Percentiles rank a stretch among this genome's conserved stretches.
Evolutionary conservation across 139 green algal genomes (phyloP).

Genomic region (Pleodorina starrii): DNA sequence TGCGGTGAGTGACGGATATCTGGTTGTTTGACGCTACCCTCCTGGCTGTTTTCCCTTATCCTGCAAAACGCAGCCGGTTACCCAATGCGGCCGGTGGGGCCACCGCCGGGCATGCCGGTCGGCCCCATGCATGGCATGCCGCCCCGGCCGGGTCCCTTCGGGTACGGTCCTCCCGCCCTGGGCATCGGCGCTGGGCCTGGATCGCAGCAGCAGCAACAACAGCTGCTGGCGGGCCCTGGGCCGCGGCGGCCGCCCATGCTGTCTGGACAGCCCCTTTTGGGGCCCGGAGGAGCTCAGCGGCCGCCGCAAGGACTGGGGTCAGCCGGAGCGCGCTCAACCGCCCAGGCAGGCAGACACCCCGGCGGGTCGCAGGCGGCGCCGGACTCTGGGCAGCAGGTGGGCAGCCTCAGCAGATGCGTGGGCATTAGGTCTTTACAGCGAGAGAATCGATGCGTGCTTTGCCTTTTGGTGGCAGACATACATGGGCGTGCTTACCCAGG

Average conservation of each 20-base stretch:
- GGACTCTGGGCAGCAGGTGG: background rate
- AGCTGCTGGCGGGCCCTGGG: too few species aligned
- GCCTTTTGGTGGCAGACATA: too few species aligned
- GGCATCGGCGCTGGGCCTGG: background rate
- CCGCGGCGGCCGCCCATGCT: background rate
- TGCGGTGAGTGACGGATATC: too few species aligned
- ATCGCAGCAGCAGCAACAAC: background rate
- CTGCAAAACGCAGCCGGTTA: conserved; percentile 16
- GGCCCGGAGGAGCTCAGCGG: background rate
- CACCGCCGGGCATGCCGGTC: background rate
- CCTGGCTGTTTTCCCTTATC: too few species aligned
- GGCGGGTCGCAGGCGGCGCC: background rate
- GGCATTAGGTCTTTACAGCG: too few species aligned
- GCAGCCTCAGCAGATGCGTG: too few species aligned
- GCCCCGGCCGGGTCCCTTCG: background rate
- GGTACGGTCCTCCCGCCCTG: background rate
- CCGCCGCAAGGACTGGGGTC: background rate
- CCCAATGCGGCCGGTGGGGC: conserved; percentile 38
- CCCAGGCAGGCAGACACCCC: background rate
- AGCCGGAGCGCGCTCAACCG: background rate
- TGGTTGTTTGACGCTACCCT: too few species aligned
- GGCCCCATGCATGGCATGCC: conserved; percentile 22
- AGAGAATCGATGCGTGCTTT: too few species aligned
- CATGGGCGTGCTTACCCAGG: too few species aligned
- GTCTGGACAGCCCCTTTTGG: background rate